Evolutionary conservation across 2,329 filamentous ascomycete species (phyloP), one percentile per base, ranked within the genome.

Genomic region (Hymenoscyphus fraxineus): DNA sequence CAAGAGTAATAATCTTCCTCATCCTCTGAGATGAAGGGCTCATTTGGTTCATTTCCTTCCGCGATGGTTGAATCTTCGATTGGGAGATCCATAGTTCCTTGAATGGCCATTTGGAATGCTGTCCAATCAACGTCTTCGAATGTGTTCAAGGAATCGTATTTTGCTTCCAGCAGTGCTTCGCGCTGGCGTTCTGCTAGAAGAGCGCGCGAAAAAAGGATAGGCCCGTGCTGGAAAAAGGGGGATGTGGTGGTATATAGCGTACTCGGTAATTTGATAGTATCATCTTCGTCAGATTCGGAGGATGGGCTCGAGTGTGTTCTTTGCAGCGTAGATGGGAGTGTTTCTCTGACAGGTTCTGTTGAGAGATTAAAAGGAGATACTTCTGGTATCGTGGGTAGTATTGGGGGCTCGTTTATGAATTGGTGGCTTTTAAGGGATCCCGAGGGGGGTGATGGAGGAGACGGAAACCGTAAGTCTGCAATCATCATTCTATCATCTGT

Each of bases 61-160:
- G 68, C 13, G 27, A 70, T 69, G 3, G 61, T 60, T 56, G 71
- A 69, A 40, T 69, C 44, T 1, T 60, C 27, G 44, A 67, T 83
- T 38, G 44, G 44, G 19, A 51, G 12, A 51, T 82, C 83, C 1
- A 82, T 82, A 5, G 83, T 83, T 54, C 85, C 85, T 0, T 84
- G 76, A 59, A 88, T 86, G 16, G 86, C 85, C 80, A 87, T 86
- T 74, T 88, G 85, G 72, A 87, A 88, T 3, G 85, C 85, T 6
- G 82, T 85, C 85, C 85, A 88, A 77, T 88, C 85, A 88, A 74
- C 9, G 78, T 83, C 38, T 65, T 63, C 32, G 9, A 56, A 38
- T 6, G 31, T 22, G 16, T 61, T 31, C 5, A 56, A 12, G n/a
- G 31, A n/a, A 4, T 44, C 27, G 31, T 56, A 61, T 38, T 40